phyloP scores from a whole-genome alignment of 2,329 filamentous ascomycete species.

The Tolypocladium ovalisporum region DNA sequence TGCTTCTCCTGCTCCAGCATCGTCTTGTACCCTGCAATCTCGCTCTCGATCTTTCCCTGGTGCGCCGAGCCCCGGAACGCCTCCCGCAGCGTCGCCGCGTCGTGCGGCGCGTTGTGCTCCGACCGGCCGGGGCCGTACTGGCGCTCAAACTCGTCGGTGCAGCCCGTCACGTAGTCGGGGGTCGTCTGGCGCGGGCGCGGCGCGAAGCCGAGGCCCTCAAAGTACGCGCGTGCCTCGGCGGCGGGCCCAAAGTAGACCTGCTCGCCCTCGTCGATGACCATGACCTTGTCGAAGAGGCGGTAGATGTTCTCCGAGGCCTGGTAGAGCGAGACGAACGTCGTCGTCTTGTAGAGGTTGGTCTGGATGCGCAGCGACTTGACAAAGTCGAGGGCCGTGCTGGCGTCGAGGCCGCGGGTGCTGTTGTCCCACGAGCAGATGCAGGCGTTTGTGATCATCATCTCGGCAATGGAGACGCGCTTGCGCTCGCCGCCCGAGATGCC shows the following conservation, averaged over 20 bases:
- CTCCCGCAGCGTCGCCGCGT: conserved; percentile 52
- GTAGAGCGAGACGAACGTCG: conserved; percentile 78
- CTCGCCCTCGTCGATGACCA: conserved; percentile 66
- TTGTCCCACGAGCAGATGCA: conserved; percentile 70
- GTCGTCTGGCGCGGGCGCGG: conserved; percentile 69
- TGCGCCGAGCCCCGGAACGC: conserved; percentile 59
- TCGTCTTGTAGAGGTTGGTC: conserved; percentile 74
- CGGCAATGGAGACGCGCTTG: conserved; percentile 72
- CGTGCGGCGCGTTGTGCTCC: conserved; percentile 55
- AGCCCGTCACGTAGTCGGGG: conserved; percentile 71
- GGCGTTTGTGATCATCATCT: conserved; percentile 68
- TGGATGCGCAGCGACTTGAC: conserved; percentile 63
- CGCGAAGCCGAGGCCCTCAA: conserved; percentile 65
- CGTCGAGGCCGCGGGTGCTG: conserved; percentile 57
- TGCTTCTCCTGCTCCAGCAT: conserved; percentile 52
- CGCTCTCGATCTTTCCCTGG: conserved; percentile 43
- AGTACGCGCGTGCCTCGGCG: conserved; percentile 58
- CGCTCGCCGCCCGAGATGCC: conserved; percentile 72
- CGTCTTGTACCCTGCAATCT: conserved; percentile 61
- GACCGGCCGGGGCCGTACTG: conserved; percentile 61
- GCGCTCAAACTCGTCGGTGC: conserved; percentile 75
- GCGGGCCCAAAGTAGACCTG: conserved; percentile 68
- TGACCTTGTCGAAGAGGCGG: conserved; percentile 69
- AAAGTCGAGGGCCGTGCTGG: conserved; percentile 57
- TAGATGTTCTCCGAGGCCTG: conserved; percentile 79